phyloP scores from a whole-genome alignment of 169 alveolate genomes.

The Plasmodium coatneyi region DNA sequence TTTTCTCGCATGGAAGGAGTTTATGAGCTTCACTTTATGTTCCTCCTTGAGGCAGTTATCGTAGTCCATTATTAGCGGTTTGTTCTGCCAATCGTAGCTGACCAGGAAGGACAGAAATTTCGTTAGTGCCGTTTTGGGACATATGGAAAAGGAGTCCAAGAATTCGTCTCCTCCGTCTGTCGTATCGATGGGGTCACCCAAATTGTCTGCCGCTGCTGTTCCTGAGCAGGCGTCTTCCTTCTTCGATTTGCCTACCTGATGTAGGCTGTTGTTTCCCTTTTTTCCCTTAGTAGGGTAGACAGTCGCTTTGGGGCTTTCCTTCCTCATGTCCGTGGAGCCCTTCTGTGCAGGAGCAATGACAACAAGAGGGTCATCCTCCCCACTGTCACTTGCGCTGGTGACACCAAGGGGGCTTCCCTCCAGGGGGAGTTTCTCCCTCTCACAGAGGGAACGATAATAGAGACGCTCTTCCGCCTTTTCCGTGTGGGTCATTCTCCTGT shows the following conservation, averaged over 20 bases:
- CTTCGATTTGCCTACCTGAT: not conserved
- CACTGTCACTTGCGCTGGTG: not conserved
- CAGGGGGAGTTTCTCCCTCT: not conserved
- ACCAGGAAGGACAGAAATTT: slow-evolving; percentile 22
- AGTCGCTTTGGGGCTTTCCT: not conserved
- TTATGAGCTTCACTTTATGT: slow-evolving; percentile 16
- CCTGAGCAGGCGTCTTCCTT: not conserved
- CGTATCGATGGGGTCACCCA: not conserved
- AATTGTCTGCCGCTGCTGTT: not conserved
- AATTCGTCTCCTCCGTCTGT: not conserved
- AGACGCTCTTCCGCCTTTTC: not conserved
- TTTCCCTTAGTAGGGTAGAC: not conserved
- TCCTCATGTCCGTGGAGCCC: not conserved
- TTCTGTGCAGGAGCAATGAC: not conserved
- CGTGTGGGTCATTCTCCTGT: not conserved
- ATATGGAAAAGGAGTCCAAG: slow-evolving; percentile 34
- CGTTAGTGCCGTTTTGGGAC: slow-evolving; percentile 13
- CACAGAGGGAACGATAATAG: not conserved
- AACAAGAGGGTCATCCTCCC: not conserved
- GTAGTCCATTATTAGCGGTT: slow-evolving; percentile 28
- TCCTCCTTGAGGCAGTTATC: slow-evolving; percentile 30
- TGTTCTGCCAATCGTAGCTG: slow-evolving; percentile 32
- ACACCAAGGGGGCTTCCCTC: not conserved
- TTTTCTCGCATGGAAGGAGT: slow-evolving; percentile 14
- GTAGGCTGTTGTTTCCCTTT: not conserved